These are phyloP conservation scores for Cryptococcus maquisensis DNA, from an alignment of 1,284 basidiomycete species.

Conservation along the genomic window DNA sequence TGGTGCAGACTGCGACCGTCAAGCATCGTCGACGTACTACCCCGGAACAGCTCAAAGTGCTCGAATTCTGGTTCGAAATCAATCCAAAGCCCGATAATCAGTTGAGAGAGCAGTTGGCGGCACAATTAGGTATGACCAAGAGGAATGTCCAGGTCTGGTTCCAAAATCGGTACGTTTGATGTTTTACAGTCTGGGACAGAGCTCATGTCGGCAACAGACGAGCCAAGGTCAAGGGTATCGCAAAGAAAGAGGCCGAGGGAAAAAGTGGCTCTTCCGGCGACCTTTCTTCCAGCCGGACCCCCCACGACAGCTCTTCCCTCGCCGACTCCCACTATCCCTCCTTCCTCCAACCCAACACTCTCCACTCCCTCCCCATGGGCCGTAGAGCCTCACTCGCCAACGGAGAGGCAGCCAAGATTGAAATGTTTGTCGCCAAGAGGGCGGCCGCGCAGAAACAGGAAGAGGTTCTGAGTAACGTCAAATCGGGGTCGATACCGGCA, in stretches of 20 bases:
- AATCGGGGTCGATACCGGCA: not conserved
- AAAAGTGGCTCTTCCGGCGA: not conserved
- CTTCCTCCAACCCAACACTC: not conserved
- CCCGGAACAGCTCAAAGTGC: conserved; percentile 72
- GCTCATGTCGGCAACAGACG: conserved; percentile 52
- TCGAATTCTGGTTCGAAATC: conserved; percentile 76
- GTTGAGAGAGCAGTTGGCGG: conserved; percentile 70
- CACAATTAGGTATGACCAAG: conserved; percentile 81
- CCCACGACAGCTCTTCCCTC: not conserved
- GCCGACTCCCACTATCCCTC: not conserved
- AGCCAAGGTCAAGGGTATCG: conserved; percentile 69
- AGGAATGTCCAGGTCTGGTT: conserved; percentile 94
- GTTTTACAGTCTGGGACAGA: not conserved
- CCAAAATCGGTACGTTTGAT: conserved; percentile 66
- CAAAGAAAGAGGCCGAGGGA: conserved; percentile 37
- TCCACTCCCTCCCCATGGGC: conserved; percentile 21
- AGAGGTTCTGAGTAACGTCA: not conserved
- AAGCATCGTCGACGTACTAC: conserved; percentile 85
- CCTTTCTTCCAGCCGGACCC: not conserved
- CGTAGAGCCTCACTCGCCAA: conserved; percentile 35
- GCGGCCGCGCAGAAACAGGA: conserved; percentile 12
- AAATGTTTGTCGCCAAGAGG: conserved; percentile 30
- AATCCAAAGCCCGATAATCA: conserved; percentile 85
- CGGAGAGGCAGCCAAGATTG: conserved; percentile 35
- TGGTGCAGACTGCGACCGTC: conserved; percentile 53